A percentile compares a stretch with the other conserved stretches of the same genome.
These are phyloP conservation scores for Vanrija pseudolonga DNA, from an alignment of 1,284 basidiomycete genomes.

Conservation along the genomic window DNA sequence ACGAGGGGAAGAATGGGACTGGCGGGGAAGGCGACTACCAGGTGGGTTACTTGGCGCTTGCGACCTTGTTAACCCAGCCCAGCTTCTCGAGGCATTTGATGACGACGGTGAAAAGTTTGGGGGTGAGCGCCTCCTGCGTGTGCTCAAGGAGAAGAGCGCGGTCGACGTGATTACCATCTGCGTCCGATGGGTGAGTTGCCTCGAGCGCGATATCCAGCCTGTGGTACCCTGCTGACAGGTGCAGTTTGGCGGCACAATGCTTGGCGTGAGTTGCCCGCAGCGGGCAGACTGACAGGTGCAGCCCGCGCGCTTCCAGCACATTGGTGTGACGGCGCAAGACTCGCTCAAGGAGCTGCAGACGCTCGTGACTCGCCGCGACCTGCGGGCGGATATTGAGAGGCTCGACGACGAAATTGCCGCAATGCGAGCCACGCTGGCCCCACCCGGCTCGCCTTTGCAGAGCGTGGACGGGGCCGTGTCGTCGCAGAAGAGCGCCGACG, in stretches of 20 bases:
- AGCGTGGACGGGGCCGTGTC: not conserved
- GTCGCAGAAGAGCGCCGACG: not conserved
- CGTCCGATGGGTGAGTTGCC: slow-evolving; percentile 37
- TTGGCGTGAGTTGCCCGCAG: slow-evolving; percentile 31
- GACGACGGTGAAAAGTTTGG: slow-evolving; percentile 48
- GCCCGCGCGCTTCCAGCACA: slow-evolving; percentile 46
- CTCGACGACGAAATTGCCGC: slow-evolving; percentile 38
- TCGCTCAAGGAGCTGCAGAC: slow-evolving; percentile 28
- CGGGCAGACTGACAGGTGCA: slow-evolving; percentile 15
- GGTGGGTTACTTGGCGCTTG: slow-evolving; percentile 18
- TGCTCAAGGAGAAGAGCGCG: slow-evolving; percentile 32
- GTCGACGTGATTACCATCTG: slow-evolving; percentile 43
- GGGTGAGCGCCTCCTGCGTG: slow-evolving; percentile 37
- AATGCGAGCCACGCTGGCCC: slow-evolving; percentile 23
- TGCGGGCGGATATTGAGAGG: slow-evolving; percentile 26
- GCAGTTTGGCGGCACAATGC: slow-evolving; percentile 44
- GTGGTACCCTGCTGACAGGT: not conserved
- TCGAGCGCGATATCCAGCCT: not conserved
- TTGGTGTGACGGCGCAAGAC: slow-evolving; percentile 36
- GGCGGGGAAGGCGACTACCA: slow-evolving; percentile 45
- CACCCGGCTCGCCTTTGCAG: not conserved
- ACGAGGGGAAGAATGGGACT: slow-evolving; percentile 41
- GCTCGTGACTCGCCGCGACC: slow-evolving; percentile 28
- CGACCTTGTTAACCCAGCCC: not conserved
- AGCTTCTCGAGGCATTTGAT: slow-evolving; percentile 40